phyloP scores from a whole-genome alignment of 2,329 filamentous ascomycete species.

The Coleophoma cylindrospora region DNA sequence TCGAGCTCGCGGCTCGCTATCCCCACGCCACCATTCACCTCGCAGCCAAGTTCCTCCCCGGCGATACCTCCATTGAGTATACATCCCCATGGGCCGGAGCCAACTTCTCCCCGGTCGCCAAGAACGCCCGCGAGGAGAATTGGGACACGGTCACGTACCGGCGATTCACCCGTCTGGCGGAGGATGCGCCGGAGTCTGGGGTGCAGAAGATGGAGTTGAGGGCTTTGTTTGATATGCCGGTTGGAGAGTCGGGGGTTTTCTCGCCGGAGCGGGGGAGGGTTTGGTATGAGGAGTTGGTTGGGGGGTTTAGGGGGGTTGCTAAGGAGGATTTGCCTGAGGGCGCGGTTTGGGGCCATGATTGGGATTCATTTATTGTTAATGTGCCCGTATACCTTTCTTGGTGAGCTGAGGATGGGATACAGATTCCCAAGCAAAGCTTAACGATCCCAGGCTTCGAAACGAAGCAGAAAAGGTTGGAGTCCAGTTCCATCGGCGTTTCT shows the following conservation, averaged over 20 bases:
- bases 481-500: not conserved
- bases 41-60: not conserved
- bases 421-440: not conserved
- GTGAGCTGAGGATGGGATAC: not conserved
- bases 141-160: conserved; percentile 8
- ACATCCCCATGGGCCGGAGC: conserved; percentile 75
- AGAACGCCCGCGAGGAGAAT: not conserved
- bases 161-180: conserved; percentile 13
- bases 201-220: not conserved
- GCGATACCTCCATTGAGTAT: conserved; percentile 58
- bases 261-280: not conserved
- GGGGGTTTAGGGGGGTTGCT: conserved; percentile 43
- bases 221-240: conserved; percentile 25
- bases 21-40: not conserved
- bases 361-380: conserved; percentile 26
- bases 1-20: conserved; percentile 26
- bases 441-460: not conserved
- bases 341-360: conserved; percentile 71
- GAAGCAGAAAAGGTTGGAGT: not conserved
- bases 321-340: conserved; percentile 48
- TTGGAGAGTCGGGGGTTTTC: not conserved
- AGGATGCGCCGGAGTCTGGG: conserved; percentile 1
- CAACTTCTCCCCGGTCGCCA: conserved; percentile 4
- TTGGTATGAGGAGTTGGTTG: conserved; percentile 41
- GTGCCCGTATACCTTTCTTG: not conserved